Evolutionary conservation across 2,329 filamentous ascomycete species (phyloP), one percentile per base, ranked within the genome.

Genomic region (Fusarium sororula): DNA sequence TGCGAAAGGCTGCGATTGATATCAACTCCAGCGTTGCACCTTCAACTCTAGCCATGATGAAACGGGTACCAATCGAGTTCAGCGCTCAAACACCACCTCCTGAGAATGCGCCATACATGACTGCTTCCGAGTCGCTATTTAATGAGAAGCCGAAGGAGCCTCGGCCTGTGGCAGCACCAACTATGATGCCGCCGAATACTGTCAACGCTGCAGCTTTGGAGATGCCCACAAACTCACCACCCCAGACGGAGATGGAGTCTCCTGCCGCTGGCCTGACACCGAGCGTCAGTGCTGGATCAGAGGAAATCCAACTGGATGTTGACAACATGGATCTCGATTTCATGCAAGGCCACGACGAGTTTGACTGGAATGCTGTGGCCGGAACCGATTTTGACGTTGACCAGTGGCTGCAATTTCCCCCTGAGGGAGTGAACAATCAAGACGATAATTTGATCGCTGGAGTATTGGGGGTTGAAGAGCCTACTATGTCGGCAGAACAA

Each of bases 1-100:
- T 98, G 72, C 91, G 93, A 71, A 97, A 97, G 84, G 94, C 94
- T 14, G 91, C 93, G 64, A 95, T 96, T 71, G 91, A 93, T 63
- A 86, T 94, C 44, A 89, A 83, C 57, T 80, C 82, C 51, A 82
- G 79, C 54, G 76, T 80, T 22, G 77, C 79, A 10, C 80, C 79
- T 20, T 77, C 80, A 26, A 79, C 79, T n/a, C 76, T 80, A 45
- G 78, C 77, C 32, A 81, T 83, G 78, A 80, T 83, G 77, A 80
- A 82, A 73, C 79, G 79, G 64, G 77, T 83, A 28, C 80, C 82
- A 26, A 78, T 81, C 35, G 81, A 84, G 9, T 82, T 83, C 66
- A 80, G 78, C 66, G 83, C 81, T 9, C 84, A 85, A 47, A 90
- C 88, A 24, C 87, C 88, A n/a, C 88, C 88, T 9, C 87, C 88